These are phyloP conservation scores for Tylopilus sp. DNA, from an alignment of 768 basidiomycete species.

Conservation along the genomic window DNA sequence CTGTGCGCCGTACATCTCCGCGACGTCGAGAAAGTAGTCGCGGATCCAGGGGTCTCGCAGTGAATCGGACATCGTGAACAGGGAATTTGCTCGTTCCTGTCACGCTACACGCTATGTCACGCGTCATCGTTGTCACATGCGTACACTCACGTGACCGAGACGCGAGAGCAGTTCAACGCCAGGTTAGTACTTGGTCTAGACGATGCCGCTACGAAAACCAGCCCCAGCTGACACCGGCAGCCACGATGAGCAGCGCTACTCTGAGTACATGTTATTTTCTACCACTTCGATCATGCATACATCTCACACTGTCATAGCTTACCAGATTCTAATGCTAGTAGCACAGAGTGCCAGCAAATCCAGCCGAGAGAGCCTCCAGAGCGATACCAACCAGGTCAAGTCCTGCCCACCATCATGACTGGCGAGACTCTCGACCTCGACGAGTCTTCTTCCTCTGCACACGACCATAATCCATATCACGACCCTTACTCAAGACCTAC, in stretches of 20 bases:
- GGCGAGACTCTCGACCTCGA: slow-evolving; percentile 61
- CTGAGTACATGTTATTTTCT: slow-evolving; percentile 3
- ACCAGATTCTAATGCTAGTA: slow-evolving; percentile 1
- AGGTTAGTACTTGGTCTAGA: background rate
- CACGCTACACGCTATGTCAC: slow-evolving; percentile 16
- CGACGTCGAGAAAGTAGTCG: slow-evolving; percentile 46
- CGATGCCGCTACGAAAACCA: slow-evolving; percentile 25
- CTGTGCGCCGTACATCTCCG: slow-evolving; percentile 50
- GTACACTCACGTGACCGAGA: slow-evolving; percentile 15
- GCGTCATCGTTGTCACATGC: slow-evolving; percentile 18
- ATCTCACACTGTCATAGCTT: slow-evolving; percentile 1
- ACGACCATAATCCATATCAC: slow-evolving; percentile 30
- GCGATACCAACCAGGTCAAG: slow-evolving; percentile 61
- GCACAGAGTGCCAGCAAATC: background rate
- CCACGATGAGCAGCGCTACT: background rate
- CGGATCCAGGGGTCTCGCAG: slow-evolving; percentile 53
- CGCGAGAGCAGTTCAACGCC: background rate
- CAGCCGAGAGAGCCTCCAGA: slow-evolving; percentile 17
- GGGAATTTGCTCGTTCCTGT: slow-evolving; percentile 1
- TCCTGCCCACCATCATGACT: slow-evolving; percentile 57
- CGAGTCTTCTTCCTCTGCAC: slow-evolving; percentile 27
- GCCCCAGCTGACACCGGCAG: slow-evolving; percentile 8
- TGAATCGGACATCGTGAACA: slow-evolving; percentile 35
- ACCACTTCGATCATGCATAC: background rate
- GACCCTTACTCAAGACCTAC: slow-evolving; percentile 28